Percentiles rank a stretch among this genome's conserved stretches.
phyloP scores from a whole-genome alignment of 495 filamentous ascomycete genomes.

The Tuber magnatum region DNA sequence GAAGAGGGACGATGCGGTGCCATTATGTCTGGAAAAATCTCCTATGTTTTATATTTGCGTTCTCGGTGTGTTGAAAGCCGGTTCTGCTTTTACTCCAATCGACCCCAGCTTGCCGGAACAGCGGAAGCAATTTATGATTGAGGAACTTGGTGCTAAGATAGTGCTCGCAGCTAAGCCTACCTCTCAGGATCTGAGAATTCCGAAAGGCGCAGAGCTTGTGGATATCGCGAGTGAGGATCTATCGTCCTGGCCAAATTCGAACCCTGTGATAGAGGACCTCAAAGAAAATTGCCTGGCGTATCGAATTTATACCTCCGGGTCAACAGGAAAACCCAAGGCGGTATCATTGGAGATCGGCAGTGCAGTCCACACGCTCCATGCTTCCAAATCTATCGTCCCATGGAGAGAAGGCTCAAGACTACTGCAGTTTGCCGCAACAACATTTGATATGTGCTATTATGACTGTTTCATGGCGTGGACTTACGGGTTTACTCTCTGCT shows the following conservation, averaged over 20 bases:
- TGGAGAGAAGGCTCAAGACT: conserved; percentile 41
- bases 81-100: conserved; percentile 44
- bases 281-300: conserved; percentile 40
- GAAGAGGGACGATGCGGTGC: conserved; percentile 41
- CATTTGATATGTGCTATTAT: conserved; percentile 48
- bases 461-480: conserved; percentile 47
- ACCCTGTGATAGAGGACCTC: conserved; percentile 30
- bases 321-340: conserved; percentile 44
- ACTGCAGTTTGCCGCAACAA: conserved; percentile 45
- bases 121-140: conserved; percentile 43
- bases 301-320: conserved; percentile 44
- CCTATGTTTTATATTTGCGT: conserved; percentile 44
- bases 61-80: conserved; percentile 44
- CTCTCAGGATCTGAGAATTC: conserved; percentile 21
- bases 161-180: conserved; percentile 24
- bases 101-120: conserved; percentile 41
- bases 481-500: conserved; percentile 44
- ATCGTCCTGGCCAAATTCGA: conserved; percentile 14
- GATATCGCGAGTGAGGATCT: conserved; percentile 17
- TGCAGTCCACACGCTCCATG: conserved; percentile 42
- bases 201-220: conserved; percentile 7
- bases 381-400: conserved; percentile 39
- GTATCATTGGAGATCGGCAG: conserved; percentile 44
- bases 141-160: conserved; percentile 41
- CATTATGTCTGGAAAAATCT: conserved; percentile 42